Evolutionary conservation across 2,329 filamentous ascomycete genomes (phyloP), one percentile per base, ranked within the genome.

Genomic region (Aulographum hederae): DNA sequence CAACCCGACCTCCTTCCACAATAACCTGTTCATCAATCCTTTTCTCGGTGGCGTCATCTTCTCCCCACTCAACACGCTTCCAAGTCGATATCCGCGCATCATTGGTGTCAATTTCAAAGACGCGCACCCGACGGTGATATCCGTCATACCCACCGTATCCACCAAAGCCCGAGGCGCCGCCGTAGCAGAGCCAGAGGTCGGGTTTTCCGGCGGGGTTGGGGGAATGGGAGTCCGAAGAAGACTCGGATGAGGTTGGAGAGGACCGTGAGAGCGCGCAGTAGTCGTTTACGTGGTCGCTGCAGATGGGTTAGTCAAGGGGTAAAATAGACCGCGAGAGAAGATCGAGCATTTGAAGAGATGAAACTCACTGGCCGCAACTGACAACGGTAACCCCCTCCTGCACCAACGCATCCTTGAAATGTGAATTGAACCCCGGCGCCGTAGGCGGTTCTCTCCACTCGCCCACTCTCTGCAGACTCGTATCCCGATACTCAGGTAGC

Each of bases 111-210:
- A 98, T 71, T 43, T 95, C 86, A 48, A 89, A 98, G 27, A 98
- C 67, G 30, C 89, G 69, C 32, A 94, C 66, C 18, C 84, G 73
- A 17, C 89, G 77, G 45, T 85, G 67, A 49, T 78, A 95, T 3
- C 77, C 78, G 26, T 74, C 75, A 49, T 94, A 95, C 4, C 86
- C 85, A 14, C 78, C 89, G 49, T 98, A 98, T 0, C 89, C 89
- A 34, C 89, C 89, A 44, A 98, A 93, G 1, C 89, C 89, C 18
- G 74, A 71, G 17, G 79, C 89, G 19, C 89, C 89, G 6, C 75
- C 86, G 53, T 95, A 95, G 60, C 89, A 98, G 85, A 98, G 93
- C 89, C 89, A 98, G 2, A 95, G 58, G 18, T 76, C 57, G 18
- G 61, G 52, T 26, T 66, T 55, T 32, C 67, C 47, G 20, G 59